A percentile compares a stretch with the other conserved stretches of the same genome.
Evolutionary conservation across 169 alveolate genomes (phyloP).

Genomic region (Cryptosporidium sp.): DNA sequence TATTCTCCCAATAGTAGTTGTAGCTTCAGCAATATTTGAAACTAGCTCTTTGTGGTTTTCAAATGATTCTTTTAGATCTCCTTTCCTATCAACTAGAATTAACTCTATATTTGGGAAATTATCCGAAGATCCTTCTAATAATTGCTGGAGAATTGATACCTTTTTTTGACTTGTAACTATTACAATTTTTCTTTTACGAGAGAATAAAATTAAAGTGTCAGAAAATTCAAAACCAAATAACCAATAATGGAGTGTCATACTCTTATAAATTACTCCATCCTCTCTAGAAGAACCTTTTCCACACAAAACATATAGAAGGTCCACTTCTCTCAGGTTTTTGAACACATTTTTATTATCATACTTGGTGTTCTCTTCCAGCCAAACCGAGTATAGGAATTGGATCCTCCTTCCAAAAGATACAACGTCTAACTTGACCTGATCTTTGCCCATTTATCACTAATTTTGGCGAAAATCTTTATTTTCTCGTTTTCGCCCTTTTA

Average conservation of each 20-base stretch:
- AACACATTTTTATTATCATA: slow-evolving; percentile 27
- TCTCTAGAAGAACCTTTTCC: slow-evolving; percentile 75
- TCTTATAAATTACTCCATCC: slow-evolving; percentile 63
- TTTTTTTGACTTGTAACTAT: slow-evolving; percentile 89
- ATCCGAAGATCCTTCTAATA: slow-evolving; percentile 19
- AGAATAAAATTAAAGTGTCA: slow-evolving; percentile 87
- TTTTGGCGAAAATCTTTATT: slow-evolving; percentile 44
- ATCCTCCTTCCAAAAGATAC: slow-evolving; percentile 53
- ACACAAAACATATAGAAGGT: slow-evolving; percentile 55
- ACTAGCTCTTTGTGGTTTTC: slow-evolving; percentile 7
- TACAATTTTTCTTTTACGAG: slow-evolving; percentile 82
- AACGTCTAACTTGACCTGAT: slow-evolving; percentile 51
- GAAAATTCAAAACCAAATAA: slow-evolving; percentile 91
- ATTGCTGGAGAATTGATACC: slow-evolving; percentile 71
- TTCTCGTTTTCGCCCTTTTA: slow-evolving; percentile 28
- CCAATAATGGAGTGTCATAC: slow-evolving; percentile 81
- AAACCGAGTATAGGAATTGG: slow-evolving; percentile 45
- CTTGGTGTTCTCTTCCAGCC: slow-evolving; percentile 43
- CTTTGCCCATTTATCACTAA: slow-evolving; percentile 61
- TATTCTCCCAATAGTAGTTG: slow-evolving; percentile 27
- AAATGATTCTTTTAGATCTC: slow-evolving; percentile 42
- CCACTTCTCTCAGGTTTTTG: slow-evolving; percentile 15
- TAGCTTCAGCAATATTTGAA: background rate
- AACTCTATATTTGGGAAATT: slow-evolving; percentile 8
- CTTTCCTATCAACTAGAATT: slow-evolving; percentile 41